Evolutionary conservation across 331 rosid species (phyloP).

Genomic region (Telfairia occidentalis): DNA sequence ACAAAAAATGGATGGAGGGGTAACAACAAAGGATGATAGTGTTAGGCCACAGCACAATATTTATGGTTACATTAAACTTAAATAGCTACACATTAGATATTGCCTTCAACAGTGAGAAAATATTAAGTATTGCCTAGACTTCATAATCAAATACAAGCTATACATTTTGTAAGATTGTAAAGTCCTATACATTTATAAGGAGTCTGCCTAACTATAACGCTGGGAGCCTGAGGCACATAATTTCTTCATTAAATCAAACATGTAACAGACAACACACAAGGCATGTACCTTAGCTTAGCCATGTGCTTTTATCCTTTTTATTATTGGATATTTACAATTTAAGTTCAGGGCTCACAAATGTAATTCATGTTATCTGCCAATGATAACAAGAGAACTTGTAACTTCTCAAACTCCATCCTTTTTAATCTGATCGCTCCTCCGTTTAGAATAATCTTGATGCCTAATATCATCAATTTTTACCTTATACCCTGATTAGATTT

Average conservation of each 20-base stretch:
- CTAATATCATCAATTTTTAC: not conserved
- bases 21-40: not conserved
- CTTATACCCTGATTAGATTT: not conserved
- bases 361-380: not conserved
- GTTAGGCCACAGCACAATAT: not conserved
- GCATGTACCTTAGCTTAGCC: not conserved
- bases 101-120: not conserved
- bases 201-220: not conserved
- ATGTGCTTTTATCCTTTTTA: not conserved
- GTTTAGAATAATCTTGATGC: not conserved
- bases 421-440: not conserved
- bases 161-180: not conserved
- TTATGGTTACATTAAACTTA: not conserved
- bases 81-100: not conserved
- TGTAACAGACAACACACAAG: not conserved
- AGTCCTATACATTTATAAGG: not conserved
- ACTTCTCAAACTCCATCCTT: not conserved
- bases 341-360: not conserved
- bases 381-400: not conserved
- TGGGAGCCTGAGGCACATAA: not conserved
- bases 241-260: not conserved
- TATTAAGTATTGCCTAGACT: not conserved
- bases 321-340: not conserved
- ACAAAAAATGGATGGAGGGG: slow-evolving; percentile 3
- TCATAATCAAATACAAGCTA: not conserved